These are phyloP conservation scores for Clarireedia paspali DNA, from an alignment of 2,329 filamentous ascomycete genomes.

Conservation along the genomic window DNA sequence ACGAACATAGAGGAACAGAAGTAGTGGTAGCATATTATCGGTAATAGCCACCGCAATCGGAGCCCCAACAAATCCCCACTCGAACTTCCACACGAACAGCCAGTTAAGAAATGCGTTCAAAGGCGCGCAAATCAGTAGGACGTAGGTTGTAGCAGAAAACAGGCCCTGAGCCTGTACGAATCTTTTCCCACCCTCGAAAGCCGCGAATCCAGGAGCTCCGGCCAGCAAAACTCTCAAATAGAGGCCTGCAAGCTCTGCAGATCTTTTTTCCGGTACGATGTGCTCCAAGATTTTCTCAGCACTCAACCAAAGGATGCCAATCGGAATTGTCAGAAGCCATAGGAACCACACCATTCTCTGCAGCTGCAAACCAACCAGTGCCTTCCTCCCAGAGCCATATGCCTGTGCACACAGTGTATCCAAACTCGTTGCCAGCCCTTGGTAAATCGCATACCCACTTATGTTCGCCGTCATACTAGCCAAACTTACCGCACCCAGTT, in stretches of 20 bases:
- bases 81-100: conserved; percentile 66
- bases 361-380: conserved; percentile 77
- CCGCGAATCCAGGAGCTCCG: conserved; percentile 68
- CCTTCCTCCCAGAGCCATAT: conserved; percentile 83
- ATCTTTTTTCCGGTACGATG: conserved; percentile 65
- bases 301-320: conserved; percentile 62
- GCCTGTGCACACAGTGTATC: conserved; percentile 93
- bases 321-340: conserved; percentile 63
- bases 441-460: conserved; percentile 67
- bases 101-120: conserved; percentile 73
- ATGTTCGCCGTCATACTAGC: conserved; percentile 77
- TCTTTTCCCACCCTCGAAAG: conserved; percentile 70
- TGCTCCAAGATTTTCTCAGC: conserved; percentile 55
- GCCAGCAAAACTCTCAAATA: conserved; percentile 65
- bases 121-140: conserved; percentile 67
- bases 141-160: conserved; percentile 73
- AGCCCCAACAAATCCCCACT: conserved; percentile 68
- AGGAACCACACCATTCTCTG: conserved; percentile 78
- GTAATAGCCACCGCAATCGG: conserved; percentile 71
- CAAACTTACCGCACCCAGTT: conserved; percentile 59
- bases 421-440: conserved; percentile 80
- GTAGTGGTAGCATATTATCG: conserved; percentile 63
- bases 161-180: conserved; percentile 78
- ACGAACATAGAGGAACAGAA: conserved; percentile 67
- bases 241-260: conserved; percentile 61